Percentiles rank a stretch among this genome's conserved stretches.
These are phyloP conservation scores for Pyrus bretschneideri DNA, from an alignment of 306 rosid species.

Conservation along the genomic window DNA sequence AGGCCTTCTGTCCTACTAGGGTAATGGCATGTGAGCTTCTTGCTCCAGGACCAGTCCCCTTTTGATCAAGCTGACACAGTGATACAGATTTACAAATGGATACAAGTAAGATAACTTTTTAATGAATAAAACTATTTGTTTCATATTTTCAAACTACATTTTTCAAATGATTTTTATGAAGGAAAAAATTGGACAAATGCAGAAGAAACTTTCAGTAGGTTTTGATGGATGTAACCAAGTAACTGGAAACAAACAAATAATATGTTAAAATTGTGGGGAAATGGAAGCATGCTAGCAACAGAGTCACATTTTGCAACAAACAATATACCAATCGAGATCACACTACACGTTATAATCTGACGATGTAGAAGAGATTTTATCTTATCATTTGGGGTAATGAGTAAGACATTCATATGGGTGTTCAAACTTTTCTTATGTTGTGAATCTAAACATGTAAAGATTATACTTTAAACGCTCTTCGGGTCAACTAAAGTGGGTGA, in stretches of 20 bases:
- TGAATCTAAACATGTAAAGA: background rate
- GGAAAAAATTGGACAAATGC: background rate
- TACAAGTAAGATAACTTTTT: background rate
- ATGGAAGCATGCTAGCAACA: too few relatives aligned
- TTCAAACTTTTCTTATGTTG: background rate
- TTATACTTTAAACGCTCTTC: too few relatives aligned
- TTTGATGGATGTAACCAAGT: background rate
- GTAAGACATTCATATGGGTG: too few relatives aligned
- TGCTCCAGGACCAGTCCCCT: constrained; percentile 62
- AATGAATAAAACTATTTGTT: background rate
- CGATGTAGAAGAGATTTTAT: too few relatives aligned
- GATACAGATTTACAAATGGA: background rate
- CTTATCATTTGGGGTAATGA: too few relatives aligned
- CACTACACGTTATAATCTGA: background rate
- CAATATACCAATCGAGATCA: background rate
- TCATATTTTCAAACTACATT: background rate
- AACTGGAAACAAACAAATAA: background rate
- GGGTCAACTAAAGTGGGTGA: too few relatives aligned
- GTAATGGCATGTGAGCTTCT: constrained; percentile 89
- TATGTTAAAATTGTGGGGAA: too few relatives aligned
- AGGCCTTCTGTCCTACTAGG: constrained; percentile 59
- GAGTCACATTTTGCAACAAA: background rate
- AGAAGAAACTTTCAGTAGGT: background rate
- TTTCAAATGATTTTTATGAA: too few relatives aligned
- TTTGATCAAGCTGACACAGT: constrained; percentile 51